These are phyloP conservation scores for Elaeagnus macrophylla DNA, from an alignment of 306 rosid species.

Conservation along the genomic window DNA sequence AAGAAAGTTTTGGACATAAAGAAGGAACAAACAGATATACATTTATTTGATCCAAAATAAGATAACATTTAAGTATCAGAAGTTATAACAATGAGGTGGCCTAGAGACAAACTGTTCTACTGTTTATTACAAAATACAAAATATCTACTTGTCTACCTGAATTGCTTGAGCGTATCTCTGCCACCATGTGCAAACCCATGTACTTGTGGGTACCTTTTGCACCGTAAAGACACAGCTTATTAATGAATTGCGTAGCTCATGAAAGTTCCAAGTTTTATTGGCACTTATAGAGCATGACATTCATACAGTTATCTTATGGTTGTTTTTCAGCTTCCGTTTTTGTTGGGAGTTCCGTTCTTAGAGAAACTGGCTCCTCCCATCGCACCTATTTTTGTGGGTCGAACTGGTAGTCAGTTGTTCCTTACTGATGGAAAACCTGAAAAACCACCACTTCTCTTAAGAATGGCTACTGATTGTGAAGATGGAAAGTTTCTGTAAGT, in stretches of 20 bases:
- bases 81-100: no score
- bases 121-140: no score
- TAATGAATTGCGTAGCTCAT: neutral
- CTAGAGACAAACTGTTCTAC: no score
- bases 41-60: no score
- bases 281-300: neutral
- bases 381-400: slow-evolving; percentile 79
- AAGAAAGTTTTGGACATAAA: no score
- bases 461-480: slow-evolving; percentile 86
- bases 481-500: slow-evolving; percentile 82
- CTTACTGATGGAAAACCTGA: slow-evolving; percentile 86
- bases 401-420: slow-evolving; percentile 89
- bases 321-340: slow-evolving; percentile 76
- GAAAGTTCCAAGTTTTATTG: neutral
- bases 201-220: no score
- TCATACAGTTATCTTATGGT: slow-evolving; percentile 1
- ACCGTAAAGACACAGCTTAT: no score
- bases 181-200: no score
- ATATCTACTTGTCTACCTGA: no score
- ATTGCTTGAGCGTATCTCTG: no score
- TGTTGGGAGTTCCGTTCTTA: slow-evolving; percentile 67
- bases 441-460: slow-evolving; percentile 76
- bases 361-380: slow-evolving; percentile 80
- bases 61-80: no score
- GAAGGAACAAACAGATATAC: no score